Percentiles rank a stretch among this genome's conserved stretches.
These are phyloP conservation scores for Herpetospermum pedunculosum DNA, from an alignment of 306 rosid genomes.

Conservation along the genomic window DNA sequence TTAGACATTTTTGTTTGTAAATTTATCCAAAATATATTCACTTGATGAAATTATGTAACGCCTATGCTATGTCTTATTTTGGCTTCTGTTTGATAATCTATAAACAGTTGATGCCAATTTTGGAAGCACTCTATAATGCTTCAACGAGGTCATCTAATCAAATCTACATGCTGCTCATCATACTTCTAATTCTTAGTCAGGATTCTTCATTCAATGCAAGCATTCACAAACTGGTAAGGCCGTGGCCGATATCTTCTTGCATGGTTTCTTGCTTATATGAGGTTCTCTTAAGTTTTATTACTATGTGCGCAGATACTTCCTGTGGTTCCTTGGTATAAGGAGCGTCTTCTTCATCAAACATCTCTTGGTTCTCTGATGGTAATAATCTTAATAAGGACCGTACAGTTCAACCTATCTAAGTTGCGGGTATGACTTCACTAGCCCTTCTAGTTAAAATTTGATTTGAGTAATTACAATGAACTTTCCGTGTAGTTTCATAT, in stretches of 20 bases:
- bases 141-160: constrained; percentile 77
- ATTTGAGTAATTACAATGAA: not conserved
- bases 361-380: constrained; percentile 97
- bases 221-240: constrained; percentile 86
- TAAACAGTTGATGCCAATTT: constrained; percentile 80
- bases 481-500: constrained; percentile 5
- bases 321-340: constrained; percentile 93
- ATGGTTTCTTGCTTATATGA: not conserved
- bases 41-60: not conserved
- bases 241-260: constrained; percentile 7
- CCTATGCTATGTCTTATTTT: not conserved
- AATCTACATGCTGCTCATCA: constrained; percentile 92
- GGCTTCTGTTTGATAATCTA: not conserved
- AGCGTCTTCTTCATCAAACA: constrained; percentile 90
- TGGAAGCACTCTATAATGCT: constrained; percentile 91
- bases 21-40: not conserved
- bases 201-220: constrained; percentile 96
- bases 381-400: constrained; percentile 86
- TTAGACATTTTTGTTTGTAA: not conserved
- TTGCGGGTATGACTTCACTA: constrained; percentile 55
- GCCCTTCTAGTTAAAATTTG: not conserved
- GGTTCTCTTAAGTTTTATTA: constrained; percentile 20
- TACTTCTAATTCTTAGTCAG: constrained; percentile 93
- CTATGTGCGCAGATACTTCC: constrained; percentile 55
- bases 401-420: constrained; percentile 90